Evolutionary conservation across 2,329 filamentous ascomycete genomes (phyloP).

Genomic region (Periconia sp.): DNA sequence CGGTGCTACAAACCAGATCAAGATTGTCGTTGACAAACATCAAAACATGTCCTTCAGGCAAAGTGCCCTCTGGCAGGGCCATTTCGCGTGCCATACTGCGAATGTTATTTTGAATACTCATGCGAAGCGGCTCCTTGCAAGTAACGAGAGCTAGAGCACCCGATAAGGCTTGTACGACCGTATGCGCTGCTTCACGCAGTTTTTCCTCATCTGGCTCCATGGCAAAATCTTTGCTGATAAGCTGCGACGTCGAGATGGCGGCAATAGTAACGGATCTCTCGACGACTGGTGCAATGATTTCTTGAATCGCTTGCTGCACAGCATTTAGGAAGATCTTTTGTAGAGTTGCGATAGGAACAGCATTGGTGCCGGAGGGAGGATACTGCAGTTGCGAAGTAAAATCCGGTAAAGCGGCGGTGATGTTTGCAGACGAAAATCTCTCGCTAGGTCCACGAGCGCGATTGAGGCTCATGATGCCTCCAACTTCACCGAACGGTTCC

Average conservation of each 20-base stretch:
- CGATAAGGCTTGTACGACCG: conserved; percentile 91
- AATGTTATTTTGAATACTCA: conserved; percentile 97
- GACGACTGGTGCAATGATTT: conserved; percentile 97
- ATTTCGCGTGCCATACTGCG: conserved; percentile 71
- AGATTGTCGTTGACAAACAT: conserved; percentile 99
- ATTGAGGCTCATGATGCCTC: conserved; percentile 62
- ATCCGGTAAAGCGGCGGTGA: conserved; percentile 81
- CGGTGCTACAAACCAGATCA: conserved; percentile 87
- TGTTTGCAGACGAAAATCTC: conserved; percentile 73
- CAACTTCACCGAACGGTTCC: conserved; percentile 79
- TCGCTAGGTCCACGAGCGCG: conserved; percentile 67
- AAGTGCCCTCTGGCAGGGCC: conserved; percentile 62
- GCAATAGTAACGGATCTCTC: conserved; percentile 97
- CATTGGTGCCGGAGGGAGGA: conserved; percentile 69
- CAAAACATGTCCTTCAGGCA: conserved; percentile 92
- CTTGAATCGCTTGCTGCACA: conserved; percentile 85
- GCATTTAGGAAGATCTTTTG: conserved; percentile 79
- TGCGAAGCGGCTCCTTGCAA: conserved; percentile 92
- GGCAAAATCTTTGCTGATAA: conserved; percentile 94
- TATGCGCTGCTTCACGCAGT: conserved; percentile 82
- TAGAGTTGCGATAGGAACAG: conserved; percentile 66
- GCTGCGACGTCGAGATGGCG: conserved; percentile 91
- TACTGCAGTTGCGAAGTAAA: conserved; percentile 77
- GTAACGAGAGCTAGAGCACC: conserved; percentile 96
- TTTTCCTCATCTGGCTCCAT: conserved; percentile 89